Base-by-base conservation (phyloP, 2,329 filamentous ascomycete genomes). In the Xylaria sp. region DNA sequence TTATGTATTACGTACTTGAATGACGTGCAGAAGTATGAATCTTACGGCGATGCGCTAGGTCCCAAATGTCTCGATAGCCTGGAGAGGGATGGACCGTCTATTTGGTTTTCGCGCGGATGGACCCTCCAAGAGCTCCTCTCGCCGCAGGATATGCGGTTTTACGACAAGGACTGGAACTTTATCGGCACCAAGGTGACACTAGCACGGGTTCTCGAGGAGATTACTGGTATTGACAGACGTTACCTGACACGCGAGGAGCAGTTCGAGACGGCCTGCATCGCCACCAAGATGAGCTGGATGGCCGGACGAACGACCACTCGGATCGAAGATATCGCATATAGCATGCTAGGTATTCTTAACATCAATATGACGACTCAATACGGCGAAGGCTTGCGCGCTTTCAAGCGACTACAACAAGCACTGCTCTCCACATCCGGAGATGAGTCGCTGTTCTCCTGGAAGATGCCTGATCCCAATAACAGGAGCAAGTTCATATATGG, bases 1-100 rank as follows among this genome's bases (percentile, higher is more conserved):
- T 59, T 75, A 1, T 81, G 80, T 59, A 79, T 78, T 64, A 79
- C 75, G 4, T 81, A 77, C 60, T 71, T 81, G 7, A 66, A 70
- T 4, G 77, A 78, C 31, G 73, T 49, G 26, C 20, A 28, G 26
- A 49, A 26, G 4, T 10, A 26, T 78, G 2, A 28, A 58, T 4
- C 9, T 44, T 9, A 36, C 31, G n/a, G 17, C n/a, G n/a, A 44
- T 20, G 6, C 23, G 60, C 51, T 40, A 28, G 51, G 13, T 3
- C 33, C 44, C 5, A 7, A 36, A 11, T 7, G 54, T 20, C 48
- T 66, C 33, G 9, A 59, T 10, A 42, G 58, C 26, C 17, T 42
- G 53, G 58, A 71, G 13, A 63, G 33, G 51, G 48, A 59, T 7
- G 6, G 42, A 53, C 68, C 33, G 23, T 69, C 66, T 7, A 5